Conservation (phyloP, 495 filamentous ascomycete species). For the Cairneyella variabilis region DNA sequence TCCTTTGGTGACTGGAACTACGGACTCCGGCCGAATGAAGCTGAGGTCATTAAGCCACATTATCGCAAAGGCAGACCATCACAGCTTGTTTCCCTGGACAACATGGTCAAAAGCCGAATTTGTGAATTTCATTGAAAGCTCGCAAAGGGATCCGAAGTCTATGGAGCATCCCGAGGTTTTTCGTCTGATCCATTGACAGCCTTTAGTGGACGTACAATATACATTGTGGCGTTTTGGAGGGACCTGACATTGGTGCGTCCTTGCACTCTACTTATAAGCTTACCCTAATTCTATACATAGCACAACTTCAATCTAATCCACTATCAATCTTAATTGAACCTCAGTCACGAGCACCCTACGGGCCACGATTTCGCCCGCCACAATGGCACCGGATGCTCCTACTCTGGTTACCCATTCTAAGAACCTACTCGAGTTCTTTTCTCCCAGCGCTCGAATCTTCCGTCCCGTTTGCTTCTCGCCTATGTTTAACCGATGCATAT, state of each 20-base stretch:
- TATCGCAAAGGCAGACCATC: not conserved
- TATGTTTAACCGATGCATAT: slow-evolving; percentile 22
- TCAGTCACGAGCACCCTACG: slow-evolving; percentile 17
- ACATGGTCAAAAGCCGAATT: not conserved
- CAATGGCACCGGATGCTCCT: not conserved
- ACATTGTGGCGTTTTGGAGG: slow-evolving; percentile 8
- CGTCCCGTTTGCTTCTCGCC: slow-evolving; percentile 1
- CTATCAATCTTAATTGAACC: slow-evolving; percentile 13
- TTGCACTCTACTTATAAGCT: slow-evolving; percentile 8
- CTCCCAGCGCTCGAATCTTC: not conserved
- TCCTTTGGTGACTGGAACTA: not conserved
- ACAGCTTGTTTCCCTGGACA: not conserved
- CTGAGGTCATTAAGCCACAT: not conserved
- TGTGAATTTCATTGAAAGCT: not conserved
- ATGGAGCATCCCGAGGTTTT: not conserved
- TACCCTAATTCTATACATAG: slow-evolving; percentile 21
- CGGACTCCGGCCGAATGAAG: not conserved
- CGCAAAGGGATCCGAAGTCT: not conserved
- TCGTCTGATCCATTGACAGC: not conserved
- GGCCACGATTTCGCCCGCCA: slow-evolving; percentile 16
- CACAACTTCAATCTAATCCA: slow-evolving; percentile 9
- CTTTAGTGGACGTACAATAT: not conserved
- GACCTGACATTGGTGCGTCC: not conserved
- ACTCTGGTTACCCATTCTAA: not conserved
- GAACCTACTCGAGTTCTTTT: not conserved